Evolutionary conservation across 345 rosid species (phyloP).

Genomic region (Punica granatum): DNA sequence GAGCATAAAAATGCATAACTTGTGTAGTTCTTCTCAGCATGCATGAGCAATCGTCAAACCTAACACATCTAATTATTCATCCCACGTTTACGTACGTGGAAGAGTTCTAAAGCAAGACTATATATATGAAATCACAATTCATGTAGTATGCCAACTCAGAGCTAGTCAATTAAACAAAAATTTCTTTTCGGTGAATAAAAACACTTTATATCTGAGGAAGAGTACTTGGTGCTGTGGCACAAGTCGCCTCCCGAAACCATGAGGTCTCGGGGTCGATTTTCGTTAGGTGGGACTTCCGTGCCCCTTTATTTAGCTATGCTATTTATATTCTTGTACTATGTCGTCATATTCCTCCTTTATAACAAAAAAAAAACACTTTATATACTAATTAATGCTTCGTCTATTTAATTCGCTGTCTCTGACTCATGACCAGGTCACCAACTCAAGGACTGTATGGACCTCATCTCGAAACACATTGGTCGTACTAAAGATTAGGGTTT

Average conservation of each 20-base stretch:
- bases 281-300: no score
- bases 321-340: no score
- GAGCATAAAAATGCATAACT: not conserved
- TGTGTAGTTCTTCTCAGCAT: not conserved
- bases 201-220: no score
- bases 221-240: no score
- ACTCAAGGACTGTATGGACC: not conserved
- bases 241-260: no score
- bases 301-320: no score
- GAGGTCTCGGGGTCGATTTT: no score
- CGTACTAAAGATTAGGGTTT: not conserved
- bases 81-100: not conserved
- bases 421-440: not conserved
- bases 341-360: no score
- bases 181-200: no score
- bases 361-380: no score
- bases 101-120: not conserved
- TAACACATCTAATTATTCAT: not conserved
- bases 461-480: not conserved
- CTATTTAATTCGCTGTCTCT: not conserved
- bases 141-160: not conserved
- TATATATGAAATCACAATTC: no score
- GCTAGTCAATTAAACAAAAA: not conserved
- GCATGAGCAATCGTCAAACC: not conserved
- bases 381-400: not conserved